Evolutionary conservation across 2,329 filamentous ascomycete genomes (phyloP).

Genomic region (Cladosporium velox): DNA sequence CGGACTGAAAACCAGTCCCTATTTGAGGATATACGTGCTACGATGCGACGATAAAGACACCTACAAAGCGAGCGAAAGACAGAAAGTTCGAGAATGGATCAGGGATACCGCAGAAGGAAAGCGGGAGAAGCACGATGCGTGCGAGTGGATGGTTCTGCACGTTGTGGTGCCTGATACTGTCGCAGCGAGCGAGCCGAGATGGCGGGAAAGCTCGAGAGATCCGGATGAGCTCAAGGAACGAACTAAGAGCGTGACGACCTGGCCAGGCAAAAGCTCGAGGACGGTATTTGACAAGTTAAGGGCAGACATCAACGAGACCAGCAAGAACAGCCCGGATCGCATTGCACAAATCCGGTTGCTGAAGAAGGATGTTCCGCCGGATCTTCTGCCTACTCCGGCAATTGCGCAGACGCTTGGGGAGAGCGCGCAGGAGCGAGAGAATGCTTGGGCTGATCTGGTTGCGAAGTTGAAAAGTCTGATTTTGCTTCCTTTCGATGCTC

Average conservation of each 20-base stretch:
- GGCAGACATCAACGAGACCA: conserved; percentile 78
- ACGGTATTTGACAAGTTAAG: conserved; percentile 88
- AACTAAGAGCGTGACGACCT: conserved; percentile 65
- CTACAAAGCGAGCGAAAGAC: conserved; percentile 79
- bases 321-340: conserved; percentile 72
- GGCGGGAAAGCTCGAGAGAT: conserved; percentile 50
- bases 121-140: conserved; percentile 93
- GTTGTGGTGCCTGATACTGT: conserved; percentile 85
- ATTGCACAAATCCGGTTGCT: conserved; percentile 81
- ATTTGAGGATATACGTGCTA: conserved; percentile 85
- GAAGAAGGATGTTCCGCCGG: conserved; percentile 49
- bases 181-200: conserved; percentile 75
- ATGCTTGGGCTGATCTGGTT: conserved; percentile 81
- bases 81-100: conserved; percentile 87
- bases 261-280: conserved; percentile 73
- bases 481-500: conserved; percentile 82
- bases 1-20: conserved; percentile 86
- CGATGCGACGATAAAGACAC: conserved; percentile 94
- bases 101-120: conserved; percentile 72
- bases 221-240: conserved; percentile 66
- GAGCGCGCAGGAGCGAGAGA: conserved; percentile 73
- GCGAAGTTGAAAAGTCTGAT: conserved; percentile 86
- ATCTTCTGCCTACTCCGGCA: conserved; percentile 47
- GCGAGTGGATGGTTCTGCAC: conserved; percentile 92
- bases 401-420: conserved; percentile 62